Evolutionary conservation across 2,329 filamentous ascomycete genomes (phyloP).

Genomic region (Sarocladiaceae sp.): DNA sequence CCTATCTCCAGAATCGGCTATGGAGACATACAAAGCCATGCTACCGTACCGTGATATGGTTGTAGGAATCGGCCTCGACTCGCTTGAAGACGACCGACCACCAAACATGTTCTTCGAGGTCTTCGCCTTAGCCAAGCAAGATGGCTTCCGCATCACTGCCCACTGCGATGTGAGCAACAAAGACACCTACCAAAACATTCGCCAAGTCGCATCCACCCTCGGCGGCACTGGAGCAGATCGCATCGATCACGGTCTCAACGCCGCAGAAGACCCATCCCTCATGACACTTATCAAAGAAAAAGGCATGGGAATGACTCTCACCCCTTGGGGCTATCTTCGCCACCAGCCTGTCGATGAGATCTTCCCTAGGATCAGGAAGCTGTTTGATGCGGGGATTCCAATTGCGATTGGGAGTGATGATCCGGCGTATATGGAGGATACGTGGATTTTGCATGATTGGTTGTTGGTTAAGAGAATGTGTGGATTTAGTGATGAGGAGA

Average conservation of each 20-base stretch:
- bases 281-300: constrained; percentile 52
- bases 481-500: constrained; percentile 31
- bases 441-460: constrained; percentile 37
- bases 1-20: constrained; percentile 65
- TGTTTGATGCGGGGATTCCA: constrained; percentile 56
- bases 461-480: constrained; percentile 41
- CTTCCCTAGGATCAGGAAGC: constrained; percentile 39
- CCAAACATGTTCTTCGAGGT: constrained; percentile 36
- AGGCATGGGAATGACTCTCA: constrained; percentile 60
- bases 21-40: constrained; percentile 47
- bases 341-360: constrained; percentile 32
- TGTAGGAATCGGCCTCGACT: constrained; percentile 39
- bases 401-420: constrained; percentile 70
- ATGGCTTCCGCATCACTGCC: constrained; percentile 39
- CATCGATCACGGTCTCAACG: constrained; percentile 68
- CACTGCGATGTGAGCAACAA: constrained; percentile 46
- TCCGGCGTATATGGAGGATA: constrained; percentile 67
- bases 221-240: constrained; percentile 55
- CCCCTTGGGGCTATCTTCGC: constrained; percentile 38
- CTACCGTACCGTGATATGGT: constrained; percentile 32
- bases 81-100: constrained; percentile 38
- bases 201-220: constrained; percentile 43
- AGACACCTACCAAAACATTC: constrained; percentile 45
- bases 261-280: constrained; percentile 53
- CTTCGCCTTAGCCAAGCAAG: constrained; percentile 27